Base-by-base conservation (phyloP, 2,329 filamentous ascomycete genomes). In the Botrytis elliptica region DNA sequence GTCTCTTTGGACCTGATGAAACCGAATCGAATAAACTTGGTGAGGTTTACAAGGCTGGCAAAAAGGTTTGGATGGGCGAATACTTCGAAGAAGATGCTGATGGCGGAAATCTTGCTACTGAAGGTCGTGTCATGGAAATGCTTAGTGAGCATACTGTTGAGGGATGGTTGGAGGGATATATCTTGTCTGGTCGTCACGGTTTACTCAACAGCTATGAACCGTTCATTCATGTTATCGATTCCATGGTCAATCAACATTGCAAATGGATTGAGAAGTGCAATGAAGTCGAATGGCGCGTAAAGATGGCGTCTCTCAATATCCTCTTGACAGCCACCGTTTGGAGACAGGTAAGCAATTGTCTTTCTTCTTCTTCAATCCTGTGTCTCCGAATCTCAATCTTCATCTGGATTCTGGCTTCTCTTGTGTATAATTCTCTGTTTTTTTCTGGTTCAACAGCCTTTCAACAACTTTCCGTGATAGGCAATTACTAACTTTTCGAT, bases 231-330 rank as follows among this genome's bases (percentile, higher is more conserved):
- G 89, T 95, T 78, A 93, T 95, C 78, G 92, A 94, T 82, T 93
- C 91, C 1, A 95, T 95, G 92, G 92, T 95, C 75, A 94, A 93
- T 81, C 92, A 93, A 84, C 92, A 95, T 83, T 93, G 91, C 85
- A 95, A 95, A 82, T 94, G 92, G 92, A 87, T 94, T 69, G 92
- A 95, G 82, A 95, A 94, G 84, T 92, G 90, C 77, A 84, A 90
- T n/a, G 92, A 94, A 79, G 90, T 94, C 33, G 89, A 92, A 79
- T 95, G 92, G 92, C 89, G 92, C 70, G 88, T 86, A 78, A 91
- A 91, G 81, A 84, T 94, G 18, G 87, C 92, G 14, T 94, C 92
- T 0, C 88, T 95, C 78, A 95, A 95, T 83, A 94, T 94, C 77
- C 87, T 95, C 22, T 86, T 94, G 71, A 94, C 92, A 1, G 89